These are phyloP conservation scores for Naganishia vishniacii DNA, from an alignment of 768 basidiomycete genomes.

Conservation along the genomic window DNA sequence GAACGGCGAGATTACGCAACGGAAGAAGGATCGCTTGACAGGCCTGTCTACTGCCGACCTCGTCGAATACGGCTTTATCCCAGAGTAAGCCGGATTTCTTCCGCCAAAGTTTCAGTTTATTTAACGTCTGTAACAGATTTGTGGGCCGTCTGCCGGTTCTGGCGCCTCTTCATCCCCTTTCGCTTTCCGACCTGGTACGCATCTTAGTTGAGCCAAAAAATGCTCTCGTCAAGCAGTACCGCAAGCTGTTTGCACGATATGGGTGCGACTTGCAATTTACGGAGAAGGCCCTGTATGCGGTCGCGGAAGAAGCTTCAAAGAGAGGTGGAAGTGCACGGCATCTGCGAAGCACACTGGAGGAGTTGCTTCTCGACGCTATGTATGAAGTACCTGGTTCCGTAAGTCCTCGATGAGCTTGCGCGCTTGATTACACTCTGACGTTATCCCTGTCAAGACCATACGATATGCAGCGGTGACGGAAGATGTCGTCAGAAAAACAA, in stretches of 20 bases:
- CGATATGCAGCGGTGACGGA: constrained; percentile 76
- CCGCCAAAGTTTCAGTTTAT: neutral
- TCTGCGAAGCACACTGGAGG: constrained; percentile 82
- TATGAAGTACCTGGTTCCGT: constrained; percentile 53
- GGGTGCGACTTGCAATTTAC: constrained; percentile 85
- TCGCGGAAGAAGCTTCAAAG: constrained; percentile 70
- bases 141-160: constrained; percentile 88
- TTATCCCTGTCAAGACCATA: constrained; percentile 56
- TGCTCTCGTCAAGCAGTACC: constrained; percentile 83
- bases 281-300: constrained; percentile 67
- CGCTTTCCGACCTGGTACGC: constrained; percentile 73
- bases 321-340: constrained; percentile 88
- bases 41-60: constrained; percentile 58
- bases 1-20: constrained; percentile 55
- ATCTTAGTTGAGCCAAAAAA: constrained; percentile 89
- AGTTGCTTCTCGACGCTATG: constrained; percentile 79
- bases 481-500: constrained; percentile 62
- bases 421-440: neutral
- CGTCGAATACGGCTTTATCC: constrained; percentile 86
- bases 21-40: constrained; percentile 43
- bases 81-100: constrained; percentile 55
- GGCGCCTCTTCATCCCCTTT: constrained; percentile 72
- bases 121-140: constrained; percentile 51
- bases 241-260: constrained; percentile 72
- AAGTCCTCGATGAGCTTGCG: constrained; percentile 20